Evolutionary conservation across 106 monocot genomes (phyloP).

Genomic region (Cymbidium sinense): DNA sequence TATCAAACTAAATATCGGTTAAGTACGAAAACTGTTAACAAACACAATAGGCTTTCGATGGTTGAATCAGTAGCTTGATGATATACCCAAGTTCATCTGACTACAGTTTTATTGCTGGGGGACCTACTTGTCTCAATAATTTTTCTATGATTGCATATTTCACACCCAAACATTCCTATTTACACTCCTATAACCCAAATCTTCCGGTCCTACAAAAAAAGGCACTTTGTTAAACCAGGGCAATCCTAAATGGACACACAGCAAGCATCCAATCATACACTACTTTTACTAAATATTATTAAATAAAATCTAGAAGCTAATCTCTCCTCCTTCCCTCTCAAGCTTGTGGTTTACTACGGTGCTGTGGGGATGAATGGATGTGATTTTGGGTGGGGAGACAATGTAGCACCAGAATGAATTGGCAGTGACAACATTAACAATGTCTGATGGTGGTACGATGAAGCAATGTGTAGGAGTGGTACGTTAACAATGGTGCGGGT

Average conservation of each 20-base stretch:
- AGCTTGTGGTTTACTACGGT: neutral
- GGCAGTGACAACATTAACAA: neutral
- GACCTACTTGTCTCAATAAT: neutral
- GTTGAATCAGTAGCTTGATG: neutral
- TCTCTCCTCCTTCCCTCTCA: conserved; percentile 2
- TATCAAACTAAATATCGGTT: neutral
- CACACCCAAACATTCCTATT: neutral
- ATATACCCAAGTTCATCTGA: neutral
- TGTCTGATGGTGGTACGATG: neutral
- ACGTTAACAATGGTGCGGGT: neutral
- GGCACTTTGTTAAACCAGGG: neutral
- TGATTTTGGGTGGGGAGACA: neutral
- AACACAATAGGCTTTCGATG: neutral
- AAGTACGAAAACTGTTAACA: neutral
- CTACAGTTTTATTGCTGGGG: neutral
- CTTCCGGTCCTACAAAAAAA: neutral
- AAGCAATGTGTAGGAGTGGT: neutral
- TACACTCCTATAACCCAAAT: neutral
- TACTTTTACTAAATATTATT: neutral
- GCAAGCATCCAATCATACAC: neutral
- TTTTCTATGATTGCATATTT: neutral
- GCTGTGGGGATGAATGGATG: neutral
- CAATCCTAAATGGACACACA: neutral
- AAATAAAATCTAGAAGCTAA: neutral
- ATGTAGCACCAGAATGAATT: neutral